These are phyloP conservation scores for Fusarium albidum DNA, from an alignment of 2,329 filamentous ascomycete species.

Conservation along the genomic window DNA sequence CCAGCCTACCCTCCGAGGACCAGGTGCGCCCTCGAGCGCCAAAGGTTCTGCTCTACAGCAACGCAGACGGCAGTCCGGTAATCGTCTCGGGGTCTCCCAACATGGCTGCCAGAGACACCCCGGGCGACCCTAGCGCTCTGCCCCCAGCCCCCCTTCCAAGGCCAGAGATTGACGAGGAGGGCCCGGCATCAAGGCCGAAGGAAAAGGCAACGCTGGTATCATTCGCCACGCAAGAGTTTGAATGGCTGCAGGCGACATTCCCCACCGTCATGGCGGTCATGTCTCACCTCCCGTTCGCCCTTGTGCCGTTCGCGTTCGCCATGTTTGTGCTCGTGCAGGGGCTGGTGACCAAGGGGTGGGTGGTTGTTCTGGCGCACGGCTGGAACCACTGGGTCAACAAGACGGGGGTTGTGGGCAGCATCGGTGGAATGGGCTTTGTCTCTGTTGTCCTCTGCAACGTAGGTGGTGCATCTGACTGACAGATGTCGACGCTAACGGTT, in stretches of 20 bases:
- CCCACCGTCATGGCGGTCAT: constrained; percentile 73
- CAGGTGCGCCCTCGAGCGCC: neutral
- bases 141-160: neutral
- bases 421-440: constrained; percentile 78
- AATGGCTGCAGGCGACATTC: constrained; percentile 75
- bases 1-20: neutral
- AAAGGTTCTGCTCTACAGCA: constrained; percentile 6
- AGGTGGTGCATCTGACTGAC: constrained; percentile 46
- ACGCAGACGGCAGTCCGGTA: constrained; percentile 9
- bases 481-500: neutral
- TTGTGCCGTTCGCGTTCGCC: constrained; percentile 75
- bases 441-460: constrained; percentile 77
- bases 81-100: constrained; percentile 2
- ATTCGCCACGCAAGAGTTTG: constrained; percentile 52
- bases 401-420: constrained; percentile 72
- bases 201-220: constrained; percentile 60
- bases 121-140: neutral
- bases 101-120: rapidly evolving
- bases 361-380: constrained; percentile 74
- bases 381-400: constrained; percentile 77
- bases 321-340: constrained; percentile 81
- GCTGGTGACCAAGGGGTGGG: constrained; percentile 78
- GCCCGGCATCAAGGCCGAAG: neutral
- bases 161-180: constrained; percentile 3
- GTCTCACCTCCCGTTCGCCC: constrained; percentile 70